phyloP scores from a whole-genome alignment of 805 yeast genomes.

The Jamesozyma piceae region DNA sequence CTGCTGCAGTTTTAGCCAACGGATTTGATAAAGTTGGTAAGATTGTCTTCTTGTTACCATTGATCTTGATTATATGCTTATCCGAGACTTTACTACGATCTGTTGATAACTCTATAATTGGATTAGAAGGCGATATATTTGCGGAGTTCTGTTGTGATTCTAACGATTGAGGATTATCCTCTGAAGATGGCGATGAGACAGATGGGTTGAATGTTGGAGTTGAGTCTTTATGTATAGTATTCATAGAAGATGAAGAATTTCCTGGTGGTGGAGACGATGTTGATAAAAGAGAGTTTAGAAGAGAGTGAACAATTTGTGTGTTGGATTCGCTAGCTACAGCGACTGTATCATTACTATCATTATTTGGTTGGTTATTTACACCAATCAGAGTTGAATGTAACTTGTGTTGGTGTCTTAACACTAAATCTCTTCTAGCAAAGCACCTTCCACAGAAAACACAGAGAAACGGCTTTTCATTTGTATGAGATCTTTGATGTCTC shows the following conservation, averaged over 20 bases:
- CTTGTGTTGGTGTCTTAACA: slow-evolving; percentile 89
- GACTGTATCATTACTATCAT: background rate
- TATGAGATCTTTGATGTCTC: slow-evolving; percentile 89
- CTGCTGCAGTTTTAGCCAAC: slow-evolving; percentile 25
- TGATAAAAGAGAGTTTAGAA: background rate
- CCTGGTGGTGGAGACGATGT: background rate
- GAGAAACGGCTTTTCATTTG: slow-evolving; percentile 92
- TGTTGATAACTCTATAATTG: slow-evolving; percentile 4
- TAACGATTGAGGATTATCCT: background rate
- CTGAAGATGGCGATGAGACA: background rate
- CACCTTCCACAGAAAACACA: slow-evolving; percentile 95
- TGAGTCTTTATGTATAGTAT: too few species aligned
- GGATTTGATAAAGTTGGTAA: slow-evolving; percentile 30
- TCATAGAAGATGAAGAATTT: background rate
- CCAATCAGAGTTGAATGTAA: slow-evolving; percentile 52
- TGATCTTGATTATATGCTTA: slow-evolving; percentile 31
- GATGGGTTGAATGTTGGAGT: background rate
- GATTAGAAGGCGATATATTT: background rate
- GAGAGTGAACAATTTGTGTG: background rate
- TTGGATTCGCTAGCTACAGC: background rate
- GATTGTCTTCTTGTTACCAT: slow-evolving; percentile 32
- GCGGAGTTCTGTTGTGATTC: background rate
- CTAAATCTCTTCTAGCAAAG: slow-evolving; percentile 81
- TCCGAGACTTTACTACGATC: slow-evolving; percentile 9
- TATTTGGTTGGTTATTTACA: slow-evolving; percentile 2